phyloP scores from a whole-genome alignment of 352 stramenopile species.

The Phytophthora cajani region DNA sequence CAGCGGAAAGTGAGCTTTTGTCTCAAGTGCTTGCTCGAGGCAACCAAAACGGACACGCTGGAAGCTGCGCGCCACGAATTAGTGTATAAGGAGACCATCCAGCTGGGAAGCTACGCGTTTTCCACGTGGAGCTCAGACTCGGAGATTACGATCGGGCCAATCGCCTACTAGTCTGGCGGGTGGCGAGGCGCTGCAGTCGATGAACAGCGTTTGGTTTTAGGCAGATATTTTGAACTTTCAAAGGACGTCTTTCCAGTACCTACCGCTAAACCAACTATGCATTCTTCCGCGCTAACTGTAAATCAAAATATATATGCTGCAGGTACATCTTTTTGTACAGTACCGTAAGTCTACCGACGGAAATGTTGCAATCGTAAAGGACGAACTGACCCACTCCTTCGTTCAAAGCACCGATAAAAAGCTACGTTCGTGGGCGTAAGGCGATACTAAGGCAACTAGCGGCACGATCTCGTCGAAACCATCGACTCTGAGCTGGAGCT shows the following conservation, averaged over 20 bases:
- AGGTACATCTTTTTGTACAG: no score
- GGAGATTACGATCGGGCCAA: neutral
- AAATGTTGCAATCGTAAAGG: no score
- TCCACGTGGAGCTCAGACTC: neutral
- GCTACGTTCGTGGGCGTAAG: neutral
- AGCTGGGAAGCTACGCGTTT: neutral
- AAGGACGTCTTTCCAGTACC: no score
- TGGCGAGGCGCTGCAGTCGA: no score
- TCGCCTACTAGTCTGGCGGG: neutral
- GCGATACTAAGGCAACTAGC: neutral
- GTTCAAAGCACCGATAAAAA: neutral
- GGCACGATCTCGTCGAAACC: neutral
- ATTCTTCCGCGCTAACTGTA: no score
- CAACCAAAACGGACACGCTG: slow-evolving; percentile 18
- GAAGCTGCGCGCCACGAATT: slow-evolving; percentile 24
- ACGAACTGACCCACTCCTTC: no score
- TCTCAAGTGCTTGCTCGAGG: slow-evolving; percentile 32
- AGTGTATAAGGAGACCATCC: slow-evolving; percentile 10
- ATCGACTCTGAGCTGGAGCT: neutral
- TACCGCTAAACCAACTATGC: no score
- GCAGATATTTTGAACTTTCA: no score
- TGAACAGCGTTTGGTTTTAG: no score
- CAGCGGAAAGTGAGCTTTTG: slow-evolving; percentile 39
- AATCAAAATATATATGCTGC: no score
- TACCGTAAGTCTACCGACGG: no score